Evolutionary conservation across 2,329 filamentous ascomycete species (phyloP).

Genomic region (Microcera coccophila): DNA sequence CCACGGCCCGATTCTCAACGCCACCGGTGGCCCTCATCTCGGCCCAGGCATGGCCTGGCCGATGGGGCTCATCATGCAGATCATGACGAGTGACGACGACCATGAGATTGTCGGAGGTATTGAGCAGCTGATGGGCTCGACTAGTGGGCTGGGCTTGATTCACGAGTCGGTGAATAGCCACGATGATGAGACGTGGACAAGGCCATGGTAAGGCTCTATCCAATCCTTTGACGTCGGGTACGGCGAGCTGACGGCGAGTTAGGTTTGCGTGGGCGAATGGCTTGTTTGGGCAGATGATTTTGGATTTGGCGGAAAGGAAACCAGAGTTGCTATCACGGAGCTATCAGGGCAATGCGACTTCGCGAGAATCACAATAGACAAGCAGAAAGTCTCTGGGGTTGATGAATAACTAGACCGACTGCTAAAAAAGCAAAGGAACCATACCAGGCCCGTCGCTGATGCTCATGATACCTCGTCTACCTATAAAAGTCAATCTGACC

Average conservation of each 20-base stretch:
- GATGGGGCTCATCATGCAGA: conserved; percentile 77
- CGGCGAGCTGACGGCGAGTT: conserved; percentile 16
- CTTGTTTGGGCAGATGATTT: conserved; percentile 77
- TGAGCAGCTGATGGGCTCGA: conserved; percentile 61
- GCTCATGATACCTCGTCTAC: conserved; percentile 11
- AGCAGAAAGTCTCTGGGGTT: too few relatives aligned
- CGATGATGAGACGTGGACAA: conserved; percentile 31
- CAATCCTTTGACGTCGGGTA: background rate
- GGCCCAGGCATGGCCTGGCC: conserved; percentile 76
- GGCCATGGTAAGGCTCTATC: conserved; percentile 31
- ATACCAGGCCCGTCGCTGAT: conserved; percentile 12
- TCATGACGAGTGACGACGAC: conserved; percentile 73
- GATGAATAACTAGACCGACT: too few relatives aligned
- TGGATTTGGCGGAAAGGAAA: conserved; percentile 70
- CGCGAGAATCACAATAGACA: too few relatives aligned
- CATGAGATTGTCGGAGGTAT: conserved; percentile 68
- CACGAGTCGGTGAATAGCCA: conserved; percentile 57
- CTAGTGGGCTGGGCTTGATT: conserved; percentile 69
- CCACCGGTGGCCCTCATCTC: conserved; percentile 50
- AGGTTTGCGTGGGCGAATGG: conserved; percentile 91
- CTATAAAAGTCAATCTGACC: conserved; percentile 2
- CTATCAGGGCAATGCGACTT: conserved; percentile 40
- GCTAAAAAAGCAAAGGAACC: background rate
- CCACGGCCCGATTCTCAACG: conserved; percentile 49
- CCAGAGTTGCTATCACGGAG: conserved; percentile 57